Conservation (phyloP, 2,329 filamentous ascomycete species). For the Talaromyces funiculosus region DNA sequence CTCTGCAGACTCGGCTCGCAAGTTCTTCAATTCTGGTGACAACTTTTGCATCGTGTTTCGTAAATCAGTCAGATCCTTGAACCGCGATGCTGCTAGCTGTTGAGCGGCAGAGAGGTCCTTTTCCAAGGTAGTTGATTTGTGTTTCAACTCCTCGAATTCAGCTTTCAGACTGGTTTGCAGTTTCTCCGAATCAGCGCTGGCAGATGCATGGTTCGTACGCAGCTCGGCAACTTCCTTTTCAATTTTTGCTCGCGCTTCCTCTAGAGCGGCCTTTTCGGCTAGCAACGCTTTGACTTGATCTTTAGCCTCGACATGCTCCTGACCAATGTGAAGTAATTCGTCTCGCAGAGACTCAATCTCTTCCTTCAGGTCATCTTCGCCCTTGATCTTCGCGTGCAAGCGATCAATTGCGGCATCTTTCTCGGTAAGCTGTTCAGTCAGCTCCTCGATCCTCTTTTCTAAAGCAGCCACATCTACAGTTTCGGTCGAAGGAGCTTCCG, state of each 20-base stretch:
- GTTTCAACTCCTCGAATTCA: constrained; percentile 67
- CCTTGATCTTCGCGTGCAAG: constrained; percentile 64
- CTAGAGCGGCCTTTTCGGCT: constrained; percentile 58
- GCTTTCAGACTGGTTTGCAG: constrained; percentile 51
- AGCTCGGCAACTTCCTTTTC: constrained; percentile 64
- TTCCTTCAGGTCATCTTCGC: constrained; percentile 71
- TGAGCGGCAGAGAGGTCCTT: constrained; percentile 81
- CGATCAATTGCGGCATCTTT: constrained; percentile 70
- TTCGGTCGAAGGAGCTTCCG: constrained; percentile 20
- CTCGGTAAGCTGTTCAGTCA: constrained; percentile 36
- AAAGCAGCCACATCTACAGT: constrained; percentile 33
- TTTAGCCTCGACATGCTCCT: constrained; percentile 78
- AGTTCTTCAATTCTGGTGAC: constrained; percentile 74
- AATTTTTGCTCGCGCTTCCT: constrained; percentile 59
- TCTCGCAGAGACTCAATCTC: constrained; percentile 82
- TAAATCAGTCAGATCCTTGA: constrained; percentile 79
- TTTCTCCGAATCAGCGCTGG: constrained; percentile 45
- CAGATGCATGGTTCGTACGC: constrained; percentile 44
- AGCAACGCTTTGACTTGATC: constrained; percentile 66
- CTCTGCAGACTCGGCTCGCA: constrained; percentile 70
- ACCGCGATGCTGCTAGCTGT: constrained; percentile 77
- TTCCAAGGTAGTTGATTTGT: constrained; percentile 64
- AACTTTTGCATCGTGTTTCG: constrained; percentile 74
- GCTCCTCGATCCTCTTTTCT: constrained; percentile 31
- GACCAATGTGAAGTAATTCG: constrained; percentile 69